phyloP scores from a whole-genome alignment of 2,329 filamentous ascomycete genomes.

The Cyanodermella asteris region DNA sequence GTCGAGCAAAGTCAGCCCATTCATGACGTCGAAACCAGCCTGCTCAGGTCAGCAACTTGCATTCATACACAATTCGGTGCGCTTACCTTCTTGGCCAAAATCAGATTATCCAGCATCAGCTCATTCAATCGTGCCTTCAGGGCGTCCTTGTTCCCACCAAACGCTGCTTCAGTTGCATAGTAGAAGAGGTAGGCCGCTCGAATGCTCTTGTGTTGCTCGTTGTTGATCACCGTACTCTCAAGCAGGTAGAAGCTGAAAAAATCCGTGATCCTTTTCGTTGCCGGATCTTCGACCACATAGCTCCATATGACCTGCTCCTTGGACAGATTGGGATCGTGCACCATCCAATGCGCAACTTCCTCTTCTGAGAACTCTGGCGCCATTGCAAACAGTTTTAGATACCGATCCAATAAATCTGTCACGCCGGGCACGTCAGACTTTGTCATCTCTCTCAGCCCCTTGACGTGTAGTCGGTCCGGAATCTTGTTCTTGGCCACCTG shows the following conservation, averaged over 20 bases:
- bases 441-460: constrained; percentile 62
- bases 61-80: background rate
- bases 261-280: constrained; percentile 68
- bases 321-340: constrained; percentile 41
- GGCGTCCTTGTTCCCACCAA: constrained; percentile 30
- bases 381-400: constrained; percentile 62
- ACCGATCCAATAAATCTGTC: constrained; percentile 50
- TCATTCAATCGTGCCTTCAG: constrained; percentile 62
- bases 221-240: constrained; percentile 75
- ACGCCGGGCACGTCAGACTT: constrained; percentile 57
- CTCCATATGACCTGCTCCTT: constrained; percentile 77
- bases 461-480: constrained; percentile 48
- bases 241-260: constrained; percentile 95
- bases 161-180: constrained; percentile 68
- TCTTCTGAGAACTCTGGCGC: constrained; percentile 58
- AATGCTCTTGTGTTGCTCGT: constrained; percentile 55
- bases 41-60: constrained; percentile 3
- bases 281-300: constrained; percentile 61
- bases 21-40: constrained; percentile 81
- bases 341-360: constrained; percentile 74
- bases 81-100: constrained; percentile 56
- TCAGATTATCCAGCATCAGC: constrained; percentile 65
- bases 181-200: constrained; percentile 93
- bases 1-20: constrained; percentile 80
- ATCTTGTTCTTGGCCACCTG: constrained; percentile 75